Base-by-base conservation (phyloP, 441 rosid genomes). In the Brassica balearica region DNA sequence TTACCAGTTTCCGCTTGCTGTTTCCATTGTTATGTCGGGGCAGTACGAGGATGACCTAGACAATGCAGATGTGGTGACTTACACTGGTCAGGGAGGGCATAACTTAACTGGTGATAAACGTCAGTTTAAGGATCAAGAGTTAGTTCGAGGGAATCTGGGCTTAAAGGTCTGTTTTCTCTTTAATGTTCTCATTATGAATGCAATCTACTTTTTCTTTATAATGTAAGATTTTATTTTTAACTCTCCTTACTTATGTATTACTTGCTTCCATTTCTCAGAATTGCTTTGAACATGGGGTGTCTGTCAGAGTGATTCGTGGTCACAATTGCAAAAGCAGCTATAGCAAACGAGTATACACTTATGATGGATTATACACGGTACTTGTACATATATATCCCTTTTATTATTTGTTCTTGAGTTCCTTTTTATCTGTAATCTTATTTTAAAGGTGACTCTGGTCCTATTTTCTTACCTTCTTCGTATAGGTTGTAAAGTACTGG, bases 21-120 rank as follows among this genome's bases (percentile, higher is more conserved):
- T 85, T 59, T 89, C 93, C 68, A 88, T 94, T 72, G 89, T 94
- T 72, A 65, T 94, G 78, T 94, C 97, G 0, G 98, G 98, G 72
- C 86, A 89, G 91, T 94, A 94, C 34, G 97, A 94, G 81, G 97
- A 92, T 88, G 98, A 94, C 82, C 68, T 90, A 12, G 97, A 94
- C 87, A 91, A 94, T 78, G 90, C 96, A 12, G 97, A 94, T 46
- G 91, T 87, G 19, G 86, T 94, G 68, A 79, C 88, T 17, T 94
- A 94, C 78, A 94, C 98, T 71, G 98, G 98, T 22, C 97, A 94
- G 85, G 97, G 98, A 41, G 97, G 98, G 27, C 88, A 92, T 68
- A 81, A 91, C 81, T 85, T 94, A 60, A 81, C 82, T 0, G 98
- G 98, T 70, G 77, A 90, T 79, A 94, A 89, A 79, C 95, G 90